Percentiles rank a stretch among this genome's conserved stretches.
These are phyloP conservation scores for Daldinia loculata DNA, from an alignment of 495 filamentous ascomycete species.

Conservation along the genomic window DNA sequence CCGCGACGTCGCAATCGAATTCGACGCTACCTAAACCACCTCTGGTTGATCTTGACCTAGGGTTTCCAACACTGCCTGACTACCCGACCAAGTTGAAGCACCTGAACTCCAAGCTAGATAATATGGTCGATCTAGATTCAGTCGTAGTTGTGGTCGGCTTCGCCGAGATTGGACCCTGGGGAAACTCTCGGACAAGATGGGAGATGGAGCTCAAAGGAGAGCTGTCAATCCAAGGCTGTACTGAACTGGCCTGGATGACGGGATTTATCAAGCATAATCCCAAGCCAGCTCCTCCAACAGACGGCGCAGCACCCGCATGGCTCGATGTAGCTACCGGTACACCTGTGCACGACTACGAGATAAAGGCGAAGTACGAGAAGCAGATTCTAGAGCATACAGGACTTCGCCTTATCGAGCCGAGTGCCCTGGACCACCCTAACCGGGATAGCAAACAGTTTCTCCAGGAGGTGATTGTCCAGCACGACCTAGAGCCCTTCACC, in stretches of 20 bases:
- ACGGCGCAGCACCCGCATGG: conserved; percentile 82
- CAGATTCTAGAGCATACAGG: conserved; percentile 88
- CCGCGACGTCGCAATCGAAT: conserved; percentile 84
- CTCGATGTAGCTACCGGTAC: conserved; percentile 82
- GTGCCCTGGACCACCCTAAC: conserved; percentile 90
- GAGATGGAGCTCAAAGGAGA: conserved; percentile 90
- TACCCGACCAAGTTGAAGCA: conserved; percentile 88
- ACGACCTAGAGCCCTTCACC: conserved; percentile 95
- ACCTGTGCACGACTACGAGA: conserved; percentile 86
- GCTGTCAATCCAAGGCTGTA: conserved; percentile 87
- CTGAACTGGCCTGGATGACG: conserved; percentile 97
- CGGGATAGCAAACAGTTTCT: conserved; percentile 96
- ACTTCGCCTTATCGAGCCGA: conserved; percentile 88
- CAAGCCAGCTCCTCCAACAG: conserved; percentile 84
- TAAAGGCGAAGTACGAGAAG: conserved; percentile 88
- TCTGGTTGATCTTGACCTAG: conserved; percentile 92
- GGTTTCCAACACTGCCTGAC: conserved; percentile 85
- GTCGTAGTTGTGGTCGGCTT: conserved; percentile 97
- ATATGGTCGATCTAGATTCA: conserved; percentile 97
- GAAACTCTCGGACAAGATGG: conserved; percentile 90
- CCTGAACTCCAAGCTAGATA: conserved; percentile 83
- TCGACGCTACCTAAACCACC: conserved; percentile 75
- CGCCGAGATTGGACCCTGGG: conserved; percentile 88
- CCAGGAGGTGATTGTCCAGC: conserved; percentile 94
- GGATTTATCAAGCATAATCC: conserved; percentile 80